Base-by-base conservation (phyloP, 345 rosid species). In the Gynandropsis gynandra region DNA sequence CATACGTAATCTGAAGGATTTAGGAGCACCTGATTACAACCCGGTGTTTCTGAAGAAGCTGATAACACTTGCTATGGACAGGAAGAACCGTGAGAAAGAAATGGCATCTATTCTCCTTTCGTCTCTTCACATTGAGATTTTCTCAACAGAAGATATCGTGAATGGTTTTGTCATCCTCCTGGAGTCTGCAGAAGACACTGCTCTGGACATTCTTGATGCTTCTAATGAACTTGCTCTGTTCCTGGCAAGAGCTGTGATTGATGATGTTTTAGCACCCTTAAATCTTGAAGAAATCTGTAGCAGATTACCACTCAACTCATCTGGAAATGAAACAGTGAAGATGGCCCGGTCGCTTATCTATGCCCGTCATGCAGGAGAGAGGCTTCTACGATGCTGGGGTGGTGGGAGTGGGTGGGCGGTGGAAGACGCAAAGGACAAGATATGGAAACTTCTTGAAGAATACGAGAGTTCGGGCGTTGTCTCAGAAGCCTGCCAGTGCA, bases 341-440 rank as follows among this genome's bases (percentile, higher is more conserved):
- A 64, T 81, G 78, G 99, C 87, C 21, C 71, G 83, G 65, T 73
- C 97, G 0, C 90, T 93, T 8, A 61, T 85, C 32, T 80, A 83
- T 14, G 97, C 95, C 8, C 80, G 97, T 40, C 99, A 93, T 62
- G 89, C 99, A 19, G 99, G 95, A 1, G 99, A 93, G 76, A 93
- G 99, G 74, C 63, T 93, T 70, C 69, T 93, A 48, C 76, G 99
- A 72, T 85, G 99, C 63, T 93, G 99, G 99, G 99, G 99, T 3
- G 99, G 99, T 45, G 99, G 99, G 31, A 88, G 87, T 1, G 97
- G 99, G 7, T 93, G 97, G 97, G 92, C 87, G 4, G 94, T 93
- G 27, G 99, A 93, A 78, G 99, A 93, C 49, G 97, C 99, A 1
- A 93, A 93, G 66, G 99, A 93, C 83, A 93, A 88, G 72, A 88